phyloP scores from a whole-genome alignment of 2,329 filamentous ascomycete species.

The Boeremia lycopersici region DNA sequence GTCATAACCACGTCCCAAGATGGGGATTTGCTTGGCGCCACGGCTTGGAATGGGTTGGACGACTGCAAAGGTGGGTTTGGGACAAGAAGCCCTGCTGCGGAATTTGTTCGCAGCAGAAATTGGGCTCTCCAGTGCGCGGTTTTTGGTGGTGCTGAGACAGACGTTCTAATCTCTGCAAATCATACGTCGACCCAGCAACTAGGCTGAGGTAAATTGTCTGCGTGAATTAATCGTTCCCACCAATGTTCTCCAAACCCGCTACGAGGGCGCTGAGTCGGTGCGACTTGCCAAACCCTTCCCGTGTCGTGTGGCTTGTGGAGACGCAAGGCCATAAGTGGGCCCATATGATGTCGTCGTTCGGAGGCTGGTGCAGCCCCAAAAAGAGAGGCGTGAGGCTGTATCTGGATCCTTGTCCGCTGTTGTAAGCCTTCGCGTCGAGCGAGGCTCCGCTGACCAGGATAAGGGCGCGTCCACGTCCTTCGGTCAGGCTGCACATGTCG shows the following conservation, averaged over 20 bases:
- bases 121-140: not conserved
- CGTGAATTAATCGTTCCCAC: slow-evolving; percentile 13
- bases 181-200: not conserved
- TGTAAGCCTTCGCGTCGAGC: not conserved
- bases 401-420: not conserved
- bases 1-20: slow-evolving; percentile 27
- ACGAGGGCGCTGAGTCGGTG: not conserved
- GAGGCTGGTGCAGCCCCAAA: slow-evolving; percentile 4
- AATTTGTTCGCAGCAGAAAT: not conserved
- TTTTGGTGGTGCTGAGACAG: not conserved
- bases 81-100: not conserved
- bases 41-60: slow-evolving; percentile 29
- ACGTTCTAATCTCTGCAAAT: not conserved
- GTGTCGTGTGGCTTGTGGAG: slow-evolving; percentile 12
- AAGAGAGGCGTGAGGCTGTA: not conserved
- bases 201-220: slow-evolving; percentile 1
- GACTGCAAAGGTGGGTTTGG: not conserved
- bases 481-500: slow-evolving; percentile 1
- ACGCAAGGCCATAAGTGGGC: slow-evolving; percentile 8
- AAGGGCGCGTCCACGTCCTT: not conserved
- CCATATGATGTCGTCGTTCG: slow-evolving; percentile 17
- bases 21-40: slow-evolving; percentile 43
- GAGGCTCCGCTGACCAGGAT: slow-evolving; percentile 2
- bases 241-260: not conserved
- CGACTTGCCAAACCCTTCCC: slow-evolving; percentile 11